phyloP scores from a whole-genome alignment of 768 basidiomycete species.

The Leccinum arenicola region DNA sequence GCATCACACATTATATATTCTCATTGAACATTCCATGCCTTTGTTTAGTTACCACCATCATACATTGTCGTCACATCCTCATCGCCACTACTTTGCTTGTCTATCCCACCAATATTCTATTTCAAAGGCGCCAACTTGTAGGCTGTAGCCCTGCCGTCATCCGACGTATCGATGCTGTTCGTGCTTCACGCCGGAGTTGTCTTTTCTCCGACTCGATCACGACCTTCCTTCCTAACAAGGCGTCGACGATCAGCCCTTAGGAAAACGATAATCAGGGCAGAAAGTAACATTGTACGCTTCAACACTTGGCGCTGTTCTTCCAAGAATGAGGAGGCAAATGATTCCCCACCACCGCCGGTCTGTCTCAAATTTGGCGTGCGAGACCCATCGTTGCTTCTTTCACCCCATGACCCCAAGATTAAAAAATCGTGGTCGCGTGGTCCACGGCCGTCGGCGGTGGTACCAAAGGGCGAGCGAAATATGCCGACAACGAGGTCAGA shows the following conservation, averaged over 20 bases:
- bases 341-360: slow-evolving; percentile 8
- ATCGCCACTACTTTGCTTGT: slow-evolving; percentile 7
- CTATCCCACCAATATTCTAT: slow-evolving; percentile 18
- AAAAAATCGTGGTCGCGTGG: slow-evolving; percentile 17
- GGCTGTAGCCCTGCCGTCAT: slow-evolving; percentile 16
- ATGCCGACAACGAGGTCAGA: slow-evolving; percentile 18
- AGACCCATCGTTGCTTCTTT: slow-evolving; percentile 13
- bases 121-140: slow-evolving; percentile 5
- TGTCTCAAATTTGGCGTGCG: slow-evolving; percentile 3
- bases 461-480: background rate
- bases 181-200: slow-evolving; percentile 21
- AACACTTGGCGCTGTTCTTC: background rate
- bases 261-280: slow-evolving; percentile 17
- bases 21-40: slow-evolving; percentile 3
- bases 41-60: slow-evolving; percentile 6
- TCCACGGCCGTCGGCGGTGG: slow-evolving; percentile 6
- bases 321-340: slow-evolving; percentile 9
- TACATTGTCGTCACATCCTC: slow-evolving; percentile 11
- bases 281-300: background rate
- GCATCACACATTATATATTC: slow-evolving; percentile 13
- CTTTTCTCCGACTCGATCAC: slow-evolving; percentile 3
- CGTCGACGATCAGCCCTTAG: slow-evolving; percentile 11
- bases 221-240: slow-evolving; percentile 20
- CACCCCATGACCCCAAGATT: slow-evolving; percentile 15
- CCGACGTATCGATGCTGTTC: background rate